Evolutionary conservation across 2,329 filamentous ascomycete genomes (phyloP), one percentile per base, ranked within the genome.

Genomic region (Endoconidiophora polonica): DNA sequence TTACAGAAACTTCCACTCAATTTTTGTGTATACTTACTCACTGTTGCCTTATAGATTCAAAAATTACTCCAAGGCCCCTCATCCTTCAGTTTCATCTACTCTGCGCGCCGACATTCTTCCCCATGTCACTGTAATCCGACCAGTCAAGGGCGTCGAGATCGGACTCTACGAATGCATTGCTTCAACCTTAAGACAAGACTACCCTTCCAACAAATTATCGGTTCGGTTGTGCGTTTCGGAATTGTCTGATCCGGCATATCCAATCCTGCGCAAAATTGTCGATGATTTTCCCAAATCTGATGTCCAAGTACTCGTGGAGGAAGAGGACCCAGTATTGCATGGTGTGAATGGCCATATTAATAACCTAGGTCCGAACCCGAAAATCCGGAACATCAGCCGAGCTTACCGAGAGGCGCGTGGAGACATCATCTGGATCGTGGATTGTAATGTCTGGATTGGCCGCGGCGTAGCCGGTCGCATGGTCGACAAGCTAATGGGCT

Each of bases 401-500:
- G 88, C 86, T 2, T 98, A 95, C 61, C 71, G 87, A 24, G 88
- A 96, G 60, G 86, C 87, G 1, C 81, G 81, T 55, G 82, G 84
- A 1, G 87, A 95, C 60, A 73, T 96, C 23, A 72, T 98, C 20
- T 98, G 91, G 91, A 81, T 95, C 46, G 75, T 94, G 18, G 91
- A 98, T 65, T 95, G 88, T 68, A 98, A 98, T 60, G 79, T 98
- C 47, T 98, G 93, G 91, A 74, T 95, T 36, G 78, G 78, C 4
- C 77, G 70, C 41, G 83, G 83, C 9, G 85, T 86, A 0, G 78
- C 83, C 44, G 86, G 83, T 0, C 77, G 88, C 50, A 91, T 96
- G 83, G 85, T 96, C 5, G 86, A 94, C 62, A 81, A 79, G 62
- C 71, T 98, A 1, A 81, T 77, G 60, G 93, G 91, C 1, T 79